A percentile compares a stretch with the other conserved stretches of the same genome.
Conservation (phyloP, 2,329 filamentous ascomycete genomes). For the Lecanicillium sp. region DNA sequence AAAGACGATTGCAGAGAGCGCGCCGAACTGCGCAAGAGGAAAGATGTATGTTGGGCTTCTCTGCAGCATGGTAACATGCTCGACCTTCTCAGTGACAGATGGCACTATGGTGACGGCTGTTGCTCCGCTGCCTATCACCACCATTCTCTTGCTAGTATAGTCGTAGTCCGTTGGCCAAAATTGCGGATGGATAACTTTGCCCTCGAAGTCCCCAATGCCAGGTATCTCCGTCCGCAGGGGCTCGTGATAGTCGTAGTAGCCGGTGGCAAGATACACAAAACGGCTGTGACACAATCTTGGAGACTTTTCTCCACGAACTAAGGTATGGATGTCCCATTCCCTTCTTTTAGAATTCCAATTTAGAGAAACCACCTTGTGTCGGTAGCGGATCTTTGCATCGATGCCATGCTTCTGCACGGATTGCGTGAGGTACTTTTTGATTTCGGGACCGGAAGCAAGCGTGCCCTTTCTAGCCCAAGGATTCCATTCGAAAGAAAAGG, state of each 20-base stretch:
- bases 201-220: constrained; percentile 60
- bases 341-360: not conserved
- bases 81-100: constrained; percentile 57
- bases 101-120: constrained; percentile 76
- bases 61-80: constrained; percentile 71
- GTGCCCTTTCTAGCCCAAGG: constrained; percentile 53
- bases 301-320: not conserved
- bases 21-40: constrained; percentile 39
- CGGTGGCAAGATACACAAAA: constrained; percentile 52
- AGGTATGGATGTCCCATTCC: not conserved
- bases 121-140: constrained; percentile 73
- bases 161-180: constrained; percentile 69
- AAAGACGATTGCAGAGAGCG: constrained; percentile 31
- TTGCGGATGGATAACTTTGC: constrained; percentile 61
- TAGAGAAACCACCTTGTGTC: not conserved
- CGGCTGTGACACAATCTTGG: constrained; percentile 34
- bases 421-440: constrained; percentile 43
- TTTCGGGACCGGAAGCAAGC: constrained; percentile 43
- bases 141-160: constrained; percentile 59
- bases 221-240: constrained; percentile 58
- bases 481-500: constrained; percentile 60
- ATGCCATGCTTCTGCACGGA: constrained; percentile 42
- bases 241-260: constrained; percentile 69
- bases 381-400: constrained; percentile 23
- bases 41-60: constrained; percentile 68